These are phyloP conservation scores for Cordyceps fumosorosea DNA, from an alignment of 2,329 filamentous ascomycete species.

Conservation along the genomic window DNA sequence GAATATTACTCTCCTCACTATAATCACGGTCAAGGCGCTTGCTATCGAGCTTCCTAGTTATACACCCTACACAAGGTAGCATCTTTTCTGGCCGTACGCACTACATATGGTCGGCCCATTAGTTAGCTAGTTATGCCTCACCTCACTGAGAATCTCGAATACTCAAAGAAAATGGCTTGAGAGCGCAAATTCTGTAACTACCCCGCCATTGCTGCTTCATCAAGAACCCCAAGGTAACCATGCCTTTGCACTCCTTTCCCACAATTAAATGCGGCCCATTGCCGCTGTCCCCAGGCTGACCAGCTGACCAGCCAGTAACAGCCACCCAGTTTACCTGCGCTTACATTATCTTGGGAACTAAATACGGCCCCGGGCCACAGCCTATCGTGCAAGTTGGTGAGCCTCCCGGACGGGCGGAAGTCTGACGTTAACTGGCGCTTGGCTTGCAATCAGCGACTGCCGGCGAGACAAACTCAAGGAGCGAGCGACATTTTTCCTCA, in stretches of 20 bases:
- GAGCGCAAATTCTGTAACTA: background rate
- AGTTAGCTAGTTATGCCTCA: background rate
- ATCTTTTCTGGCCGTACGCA: background rate
- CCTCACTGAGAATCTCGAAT: background rate
- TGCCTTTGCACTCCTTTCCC: background rate
- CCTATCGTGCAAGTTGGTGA: background rate
- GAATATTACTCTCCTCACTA: background rate
- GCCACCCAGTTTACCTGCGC: background rate
- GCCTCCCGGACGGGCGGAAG: conserved; percentile 8
- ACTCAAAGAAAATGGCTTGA: background rate
- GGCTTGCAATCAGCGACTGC: too few relatives aligned
- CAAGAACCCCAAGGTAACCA: conserved; percentile 2
- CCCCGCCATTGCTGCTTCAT: background rate
- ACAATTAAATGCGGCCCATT: conserved; percentile 9
- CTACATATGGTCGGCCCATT: background rate
- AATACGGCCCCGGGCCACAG: background rate
- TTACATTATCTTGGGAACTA: background rate
- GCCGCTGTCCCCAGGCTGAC: background rate
- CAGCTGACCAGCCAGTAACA: background rate
- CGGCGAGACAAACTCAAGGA: too few relatives aligned
- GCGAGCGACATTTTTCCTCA: too few relatives aligned
- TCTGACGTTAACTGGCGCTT: too few relatives aligned
- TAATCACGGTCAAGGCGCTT: background rate
- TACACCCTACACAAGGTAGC: conserved; percentile 3
- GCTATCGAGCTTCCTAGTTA: background rate